phyloP scores from a whole-genome alignment of 2,329 filamentous ascomycete species.

The Juglanconis oblonga region DNA sequence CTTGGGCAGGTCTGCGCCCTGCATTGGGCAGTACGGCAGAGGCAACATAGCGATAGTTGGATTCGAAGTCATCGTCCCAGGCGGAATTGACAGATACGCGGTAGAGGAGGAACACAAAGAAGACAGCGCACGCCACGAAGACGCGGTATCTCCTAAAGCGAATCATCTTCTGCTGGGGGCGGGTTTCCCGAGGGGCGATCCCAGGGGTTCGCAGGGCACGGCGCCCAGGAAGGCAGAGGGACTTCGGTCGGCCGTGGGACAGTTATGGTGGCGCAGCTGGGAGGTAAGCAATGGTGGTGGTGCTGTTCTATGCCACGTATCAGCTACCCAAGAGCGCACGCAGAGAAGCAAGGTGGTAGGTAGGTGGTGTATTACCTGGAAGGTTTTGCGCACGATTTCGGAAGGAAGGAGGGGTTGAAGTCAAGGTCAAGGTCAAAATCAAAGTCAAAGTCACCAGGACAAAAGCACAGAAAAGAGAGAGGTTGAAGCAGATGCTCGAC shows the following conservation, averaged over 20 bases:
- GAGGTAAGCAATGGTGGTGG: too few relatives aligned
- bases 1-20: neutral
- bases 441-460: neutral
- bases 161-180: slow-evolving; percentile 39
- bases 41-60: slow-evolving; percentile 8
- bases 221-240: neutral
- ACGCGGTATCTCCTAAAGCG: slow-evolving; percentile 61
- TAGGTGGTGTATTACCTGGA: too few relatives aligned
- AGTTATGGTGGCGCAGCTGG: too few relatives aligned
- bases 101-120: slow-evolving; percentile 54
- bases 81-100: slow-evolving; percentile 42
- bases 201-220: neutral
- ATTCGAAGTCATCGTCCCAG: slow-evolving; percentile 25
- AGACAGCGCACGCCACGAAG: slow-evolving; percentile 53
- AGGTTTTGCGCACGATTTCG: too few relatives aligned
- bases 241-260: neutral
- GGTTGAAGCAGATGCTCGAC: neutral
- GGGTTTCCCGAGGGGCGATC: neutral
- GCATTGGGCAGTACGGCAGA: slow-evolving; percentile 1
- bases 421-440: neutral
- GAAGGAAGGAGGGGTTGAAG: neutral
- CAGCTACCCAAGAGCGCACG: too few relatives aligned
- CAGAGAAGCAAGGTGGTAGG: too few relatives aligned
- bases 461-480: neutral
- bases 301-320: too few relatives aligned